phyloP scores from a whole-genome alignment of 768 basidiomycete genomes.

The Tulasnella sp. region DNA sequence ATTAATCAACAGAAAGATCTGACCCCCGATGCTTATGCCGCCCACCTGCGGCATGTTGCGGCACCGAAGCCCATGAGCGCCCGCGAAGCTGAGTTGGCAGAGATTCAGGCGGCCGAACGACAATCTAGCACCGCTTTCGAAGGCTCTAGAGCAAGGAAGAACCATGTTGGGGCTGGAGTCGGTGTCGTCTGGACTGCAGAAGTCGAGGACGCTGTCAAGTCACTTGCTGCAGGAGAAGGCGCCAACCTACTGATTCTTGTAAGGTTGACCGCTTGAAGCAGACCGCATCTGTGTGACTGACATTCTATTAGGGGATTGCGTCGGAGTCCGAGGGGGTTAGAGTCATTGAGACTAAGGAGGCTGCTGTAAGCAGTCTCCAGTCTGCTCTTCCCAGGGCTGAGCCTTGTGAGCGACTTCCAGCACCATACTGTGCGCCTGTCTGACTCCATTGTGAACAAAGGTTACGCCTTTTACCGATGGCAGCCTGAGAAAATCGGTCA shows the following conservation, averaged over 20 bases:
- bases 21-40: constrained; percentile 54
- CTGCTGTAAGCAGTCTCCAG: constrained; percentile 45
- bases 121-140: background rate
- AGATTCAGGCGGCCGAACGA: constrained; percentile 68
- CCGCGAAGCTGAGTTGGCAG: constrained; percentile 76
- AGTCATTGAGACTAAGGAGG: constrained; percentile 43
- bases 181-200: constrained; percentile 66
- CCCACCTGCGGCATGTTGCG: constrained; percentile 63
- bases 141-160: constrained; percentile 39
- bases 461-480: constrained; percentile 24
- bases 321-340: constrained; percentile 55
- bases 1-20: constrained; percentile 37
- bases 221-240: constrained; percentile 47
- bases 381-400: constrained; percentile 52
- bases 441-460: background rate
- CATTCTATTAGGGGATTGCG: constrained; percentile 56
- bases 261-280: constrained; percentile 33
- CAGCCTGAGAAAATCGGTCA: constrained; percentile 10
- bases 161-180: constrained; percentile 53
- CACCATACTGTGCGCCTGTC: too few relatives aligned
- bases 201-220: constrained; percentile 58
- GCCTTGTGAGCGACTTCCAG: constrained; percentile 44
- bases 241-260: constrained; percentile 64
- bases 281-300: background rate
- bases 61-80: constrained; percentile 80